phyloP scores from a whole-genome alignment of 2,329 filamentous ascomycete species.

The Helotiales sp. region DNA sequence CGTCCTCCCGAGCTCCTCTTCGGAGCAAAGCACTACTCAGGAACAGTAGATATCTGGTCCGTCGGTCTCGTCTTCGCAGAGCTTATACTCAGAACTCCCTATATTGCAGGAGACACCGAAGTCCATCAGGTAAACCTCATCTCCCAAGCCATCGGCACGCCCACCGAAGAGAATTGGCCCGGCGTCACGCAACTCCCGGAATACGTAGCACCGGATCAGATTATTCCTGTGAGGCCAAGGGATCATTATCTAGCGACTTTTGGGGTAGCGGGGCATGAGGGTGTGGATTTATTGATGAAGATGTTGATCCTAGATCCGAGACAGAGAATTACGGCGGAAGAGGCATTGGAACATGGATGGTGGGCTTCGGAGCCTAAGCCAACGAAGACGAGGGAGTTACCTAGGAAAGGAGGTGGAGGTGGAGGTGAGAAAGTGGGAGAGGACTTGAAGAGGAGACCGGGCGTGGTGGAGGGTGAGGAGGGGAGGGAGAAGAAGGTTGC shows the following conservation, averaged over 20 bases:
- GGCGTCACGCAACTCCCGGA: conserved; percentile 79
- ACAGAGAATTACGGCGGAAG: conserved; percentile 74
- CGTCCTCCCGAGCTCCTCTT: conserved; percentile 91
- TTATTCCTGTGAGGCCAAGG: conserved; percentile 60
- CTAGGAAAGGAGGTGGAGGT: conserved; percentile 72
- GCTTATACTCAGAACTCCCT: conserved; percentile 78
- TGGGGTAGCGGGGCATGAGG: conserved; percentile 75
- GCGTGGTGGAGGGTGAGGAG: conserved; percentile 67
- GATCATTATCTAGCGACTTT: conserved; percentile 78
- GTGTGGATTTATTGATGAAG: conserved; percentile 83
- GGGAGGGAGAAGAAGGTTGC: conserved; percentile 67
- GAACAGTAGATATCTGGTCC: conserved; percentile 92
- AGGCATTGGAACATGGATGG: conserved; percentile 81
- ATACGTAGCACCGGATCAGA: conserved; percentile 67
- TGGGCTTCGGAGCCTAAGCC: conserved; percentile 84
- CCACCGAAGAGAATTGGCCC: conserved; percentile 93
- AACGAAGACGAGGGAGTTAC: conserved; percentile 78
- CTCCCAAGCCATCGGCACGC: conserved; percentile 82
- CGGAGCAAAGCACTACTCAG: conserved; percentile 84
- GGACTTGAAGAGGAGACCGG: conserved; percentile 76
- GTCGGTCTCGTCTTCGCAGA: conserved; percentile 93
- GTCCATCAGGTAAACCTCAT: conserved; percentile 85
- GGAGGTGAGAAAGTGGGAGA: conserved; percentile 72
- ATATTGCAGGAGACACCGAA: conserved; percentile 81
- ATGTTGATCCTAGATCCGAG: conserved; percentile 86